phyloP scores from a whole-genome alignment of 805 yeast genomes.

The Zygosaccharomyces siamensis region DNA sequence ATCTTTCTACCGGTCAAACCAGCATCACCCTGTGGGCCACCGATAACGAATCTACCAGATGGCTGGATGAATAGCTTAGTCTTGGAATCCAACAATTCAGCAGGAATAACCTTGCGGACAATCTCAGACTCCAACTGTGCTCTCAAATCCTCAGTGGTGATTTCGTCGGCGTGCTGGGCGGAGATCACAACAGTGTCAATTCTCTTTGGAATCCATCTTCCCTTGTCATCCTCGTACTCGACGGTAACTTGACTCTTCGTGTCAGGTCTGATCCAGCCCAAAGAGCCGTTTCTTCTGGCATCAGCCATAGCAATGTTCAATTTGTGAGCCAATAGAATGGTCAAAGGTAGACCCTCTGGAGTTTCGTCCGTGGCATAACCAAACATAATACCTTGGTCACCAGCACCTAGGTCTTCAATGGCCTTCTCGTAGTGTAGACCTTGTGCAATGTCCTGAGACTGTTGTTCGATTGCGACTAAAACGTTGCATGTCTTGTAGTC shows the following conservation, averaged over 20 bases:
- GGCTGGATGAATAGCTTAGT: slow-evolving; percentile 98
- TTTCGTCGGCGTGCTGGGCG: slow-evolving; percentile 95
- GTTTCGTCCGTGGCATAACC: slow-evolving; percentile 99
- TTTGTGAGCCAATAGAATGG: slow-evolving; percentile 90
- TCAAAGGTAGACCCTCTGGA: slow-evolving; percentile 93
- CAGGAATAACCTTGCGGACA: slow-evolving; percentile 89
- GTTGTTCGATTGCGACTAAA: slow-evolving; percentile 98
- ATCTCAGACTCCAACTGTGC: slow-evolving; percentile 69
- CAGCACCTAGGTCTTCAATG: slow-evolving; percentile 98
- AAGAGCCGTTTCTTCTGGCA: slow-evolving; percentile 93
- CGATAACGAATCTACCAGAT: slow-evolving; percentile 98
- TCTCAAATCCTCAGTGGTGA: slow-evolving; percentile 91
- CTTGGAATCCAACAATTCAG: slow-evolving; percentile 83
- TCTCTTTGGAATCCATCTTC: slow-evolving; percentile 93
- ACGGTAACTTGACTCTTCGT: slow-evolving; percentile 99
- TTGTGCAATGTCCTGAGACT: slow-evolving; percentile 98
- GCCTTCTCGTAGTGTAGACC: slow-evolving; percentile 96
- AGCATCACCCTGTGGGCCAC: slow-evolving; percentile 99
- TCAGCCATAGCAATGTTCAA: slow-evolving; percentile 94
- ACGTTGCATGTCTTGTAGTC: slow-evolving; percentile 99
- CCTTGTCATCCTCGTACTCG: slow-evolving; percentile 89
- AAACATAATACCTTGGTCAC: slow-evolving; percentile 99
- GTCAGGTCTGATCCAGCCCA: slow-evolving; percentile 98
- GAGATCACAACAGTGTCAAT: slow-evolving; percentile 97
- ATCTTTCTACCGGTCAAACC: slow-evolving; percentile 99